phyloP scores from a whole-genome alignment of 768 basidiomycete species.

The Psilocybe azurescens region DNA sequence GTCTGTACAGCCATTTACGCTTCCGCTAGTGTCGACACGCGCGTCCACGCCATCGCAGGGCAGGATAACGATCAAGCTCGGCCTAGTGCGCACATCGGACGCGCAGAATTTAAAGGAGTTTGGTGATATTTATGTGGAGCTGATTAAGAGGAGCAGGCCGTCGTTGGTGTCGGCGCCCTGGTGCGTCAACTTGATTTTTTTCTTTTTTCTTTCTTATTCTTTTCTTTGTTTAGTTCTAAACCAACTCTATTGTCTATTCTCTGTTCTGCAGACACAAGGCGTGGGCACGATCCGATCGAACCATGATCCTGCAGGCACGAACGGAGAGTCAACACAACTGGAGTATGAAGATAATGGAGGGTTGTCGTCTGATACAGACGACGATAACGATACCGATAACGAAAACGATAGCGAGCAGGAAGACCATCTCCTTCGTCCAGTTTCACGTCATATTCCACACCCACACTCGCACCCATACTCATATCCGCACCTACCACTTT shows the following conservation, averaged over 20 bases:
- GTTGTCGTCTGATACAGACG: constrained; percentile 52
- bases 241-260: neutral
- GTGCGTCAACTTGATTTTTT: constrained; percentile 42
- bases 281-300: constrained; percentile 83
- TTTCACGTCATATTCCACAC: too few relatives aligned
- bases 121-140: too few relatives aligned
- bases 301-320: constrained; percentile 27
- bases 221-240: constrained; percentile 2
- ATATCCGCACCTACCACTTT: too few relatives aligned
- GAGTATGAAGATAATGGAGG: constrained; percentile 62
- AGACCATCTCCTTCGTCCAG: too few relatives aligned
- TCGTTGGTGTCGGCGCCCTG: constrained; percentile 66
- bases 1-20: constrained; percentile 5
- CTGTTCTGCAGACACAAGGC: constrained; percentile 69
- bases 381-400: neutral
- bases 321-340: too few relatives aligned
- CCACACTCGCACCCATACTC: too few relatives aligned
- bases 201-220: constrained; percentile 18
- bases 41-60: constrained; percentile 46
- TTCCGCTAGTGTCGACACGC: constrained; percentile 47
- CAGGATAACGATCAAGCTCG: constrained; percentile 18
- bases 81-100: constrained; percentile 41
- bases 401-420: too few relatives aligned
- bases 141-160: too few relatives aligned
- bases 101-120: constrained; percentile 52